phyloP scores from a whole-genome alignment of 331 rosid genomes.

The Dryas integrifolia region DNA sequence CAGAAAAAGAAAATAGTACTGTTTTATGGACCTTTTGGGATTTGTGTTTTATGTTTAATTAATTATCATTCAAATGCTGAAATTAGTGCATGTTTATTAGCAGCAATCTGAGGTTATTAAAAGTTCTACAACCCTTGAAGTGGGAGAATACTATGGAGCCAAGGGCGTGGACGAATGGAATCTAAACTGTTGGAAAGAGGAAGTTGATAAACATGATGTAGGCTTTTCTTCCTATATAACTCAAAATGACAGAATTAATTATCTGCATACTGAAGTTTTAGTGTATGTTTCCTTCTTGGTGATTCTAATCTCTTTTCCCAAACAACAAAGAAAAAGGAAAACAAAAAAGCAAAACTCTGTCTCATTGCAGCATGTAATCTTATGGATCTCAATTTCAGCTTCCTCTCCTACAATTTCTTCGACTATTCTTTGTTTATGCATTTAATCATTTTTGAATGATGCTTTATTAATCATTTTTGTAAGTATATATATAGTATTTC shows the following conservation, averaged over 20 bases:
- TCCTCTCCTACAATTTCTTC: neutral
- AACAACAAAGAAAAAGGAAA: too few species aligned
- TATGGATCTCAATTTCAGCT: neutral
- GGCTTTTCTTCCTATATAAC: constrained; percentile 24
- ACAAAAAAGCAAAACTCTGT: too few species aligned
- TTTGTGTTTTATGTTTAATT: neutral
- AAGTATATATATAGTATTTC: neutral
- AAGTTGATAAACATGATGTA: constrained; percentile 60
- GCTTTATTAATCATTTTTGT: neutral
- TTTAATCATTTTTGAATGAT: neutral
- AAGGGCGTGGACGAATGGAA: constrained; percentile 82
- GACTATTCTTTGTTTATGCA: neutral
- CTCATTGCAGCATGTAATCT: too few species aligned
- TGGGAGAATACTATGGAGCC: constrained; percentile 74
- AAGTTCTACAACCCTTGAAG: constrained; percentile 49
- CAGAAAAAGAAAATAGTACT: too few species aligned
- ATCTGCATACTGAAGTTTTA: too few species aligned
- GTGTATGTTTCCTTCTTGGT: too few species aligned
- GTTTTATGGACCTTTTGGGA: neutral
- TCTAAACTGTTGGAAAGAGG: constrained; percentile 64
- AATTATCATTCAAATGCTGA: constrained; percentile 7
- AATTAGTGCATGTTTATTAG: constrained; percentile 16
- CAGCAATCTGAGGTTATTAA: constrained; percentile 71
- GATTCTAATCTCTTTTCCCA: too few species aligned
- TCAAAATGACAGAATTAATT: neutral